Evolutionary conservation across 1,139 yeast genomes (phyloP).

Genomic region (Blastobotrys capitulatus): DNA sequence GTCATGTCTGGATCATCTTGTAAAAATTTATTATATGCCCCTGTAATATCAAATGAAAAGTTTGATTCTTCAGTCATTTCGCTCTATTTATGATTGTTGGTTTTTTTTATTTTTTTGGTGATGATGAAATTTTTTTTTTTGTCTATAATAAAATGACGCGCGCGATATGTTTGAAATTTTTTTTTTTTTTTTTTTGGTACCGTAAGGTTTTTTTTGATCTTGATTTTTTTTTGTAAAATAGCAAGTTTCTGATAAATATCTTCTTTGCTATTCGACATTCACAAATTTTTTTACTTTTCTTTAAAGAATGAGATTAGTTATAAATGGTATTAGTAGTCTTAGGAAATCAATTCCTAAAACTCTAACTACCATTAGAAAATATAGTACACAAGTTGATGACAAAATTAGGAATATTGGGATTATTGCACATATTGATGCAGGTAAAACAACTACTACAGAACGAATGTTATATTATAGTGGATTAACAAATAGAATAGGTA

Average conservation of each 20-base stretch:
- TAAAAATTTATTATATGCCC: conserved; percentile 71
- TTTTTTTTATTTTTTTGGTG: neutral
- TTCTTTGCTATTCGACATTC: too few species aligned
- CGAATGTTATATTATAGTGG: conserved; percentile 89
- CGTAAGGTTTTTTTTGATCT: too few species aligned
- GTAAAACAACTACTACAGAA: conserved; percentile 86
- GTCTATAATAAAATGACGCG: too few species aligned
- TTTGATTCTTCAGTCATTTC: conserved; percentile 3
- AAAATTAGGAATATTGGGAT: conserved; percentile 67
- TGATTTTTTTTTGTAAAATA: too few species aligned
- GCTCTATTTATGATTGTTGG: neutral
- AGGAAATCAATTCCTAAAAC: neutral
- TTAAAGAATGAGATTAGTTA: neutral
- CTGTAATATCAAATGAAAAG: conserved; percentile 61
- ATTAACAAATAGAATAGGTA: conserved; percentile 71
- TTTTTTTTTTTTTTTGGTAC: too few species aligned
- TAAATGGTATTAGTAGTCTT: neutral
- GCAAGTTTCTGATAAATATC: too few species aligned
- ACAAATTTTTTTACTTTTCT: too few species aligned
- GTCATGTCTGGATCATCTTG: conserved; percentile 91
- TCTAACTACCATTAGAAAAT: neutral
- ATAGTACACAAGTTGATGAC: neutral
- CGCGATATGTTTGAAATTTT: too few species aligned
- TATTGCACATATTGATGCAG: conserved; percentile 84
- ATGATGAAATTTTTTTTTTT: neutral